Evolutionary conservation across 176 grass and related monocot species (phyloP).

Genomic region (Neostapfia colusana): DNA sequence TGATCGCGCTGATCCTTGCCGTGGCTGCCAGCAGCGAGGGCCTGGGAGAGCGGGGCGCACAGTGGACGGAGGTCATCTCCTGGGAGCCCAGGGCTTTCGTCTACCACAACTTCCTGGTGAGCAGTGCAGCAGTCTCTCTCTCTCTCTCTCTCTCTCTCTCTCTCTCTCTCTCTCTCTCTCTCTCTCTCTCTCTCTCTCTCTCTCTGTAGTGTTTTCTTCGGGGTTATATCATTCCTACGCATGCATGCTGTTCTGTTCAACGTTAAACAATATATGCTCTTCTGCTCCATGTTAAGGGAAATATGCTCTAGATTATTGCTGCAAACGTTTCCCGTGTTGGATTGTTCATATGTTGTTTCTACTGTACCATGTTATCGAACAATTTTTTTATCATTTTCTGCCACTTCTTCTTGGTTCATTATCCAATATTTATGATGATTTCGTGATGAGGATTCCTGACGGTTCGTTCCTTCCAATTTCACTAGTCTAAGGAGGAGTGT

Average conservation of each 20-base stretch:
- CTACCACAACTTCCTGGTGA: slow-evolving; percentile 91
- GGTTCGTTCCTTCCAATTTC: slow-evolving; percentile 28
- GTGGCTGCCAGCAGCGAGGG: slow-evolving; percentile 44
- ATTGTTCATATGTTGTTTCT: neutral
- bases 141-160: too few species aligned
- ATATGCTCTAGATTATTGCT: too few species aligned
- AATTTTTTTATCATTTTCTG: neutral
- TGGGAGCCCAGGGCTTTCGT: slow-evolving; percentile 87
- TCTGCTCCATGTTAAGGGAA: neutral
- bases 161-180: too few species aligned
- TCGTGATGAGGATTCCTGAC: slow-evolving; percentile 1
- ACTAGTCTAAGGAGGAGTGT: slow-evolving; percentile 91
- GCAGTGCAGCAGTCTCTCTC: too few species aligned
- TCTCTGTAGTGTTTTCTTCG: too few species aligned
- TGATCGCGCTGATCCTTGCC: neutral
- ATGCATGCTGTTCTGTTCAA: neutral
- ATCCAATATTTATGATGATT: neutral
- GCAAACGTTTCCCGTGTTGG: neutral
- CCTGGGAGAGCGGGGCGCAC: slow-evolving; percentile 67
- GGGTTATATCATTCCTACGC: too few species aligned
- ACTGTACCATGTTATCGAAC: neutral
- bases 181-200: too few species aligned
- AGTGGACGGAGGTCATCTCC: slow-evolving; percentile 95
- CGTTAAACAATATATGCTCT: neutral
- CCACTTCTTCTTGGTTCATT: neutral